Base-by-base conservation (phyloP, 805 yeast genomes). In the Saturnispora bothae region DNA sequence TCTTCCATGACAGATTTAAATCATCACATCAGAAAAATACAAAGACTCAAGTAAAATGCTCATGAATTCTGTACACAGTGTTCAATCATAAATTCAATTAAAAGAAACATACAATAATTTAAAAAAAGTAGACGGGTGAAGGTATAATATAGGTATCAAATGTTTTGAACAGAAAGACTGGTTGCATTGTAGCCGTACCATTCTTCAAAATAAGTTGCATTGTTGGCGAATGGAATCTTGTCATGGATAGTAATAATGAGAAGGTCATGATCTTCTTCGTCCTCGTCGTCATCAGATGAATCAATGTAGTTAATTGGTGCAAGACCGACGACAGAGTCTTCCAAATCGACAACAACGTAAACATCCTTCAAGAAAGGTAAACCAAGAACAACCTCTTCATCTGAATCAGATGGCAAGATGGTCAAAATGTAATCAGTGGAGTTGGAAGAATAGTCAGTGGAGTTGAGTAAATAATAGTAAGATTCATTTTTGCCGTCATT, bases 301-400 rank as follows among this genome's bases (percentile, higher is more conserved):
- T 22, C 25, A 10, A 8, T 10, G 10, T 22, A 22, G 28, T 13
- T 5, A 14, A 31, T 13, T 23, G 35, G 31, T 7, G 76, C 75
- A 12, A 71, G 32, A 3, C 65, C 64, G 20, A 70, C 50, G 31
- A 61, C 59, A 17, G 54, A 47, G 31, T 59, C 57, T 26, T 68
- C 73, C 34, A 71, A 50, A 49, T 73, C 75, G 45, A 61, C 70
- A 28, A 70, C 73, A 13, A 63, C 60, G 43, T 73, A 72, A 0
- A 71, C 69, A 12, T 64, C 48, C 40, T 68, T 56, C 6, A 41
- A 34, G 31, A 41, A 37, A 4, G 20, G 25, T 10, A 34, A 20
- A 23, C 43, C 43, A 4, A 37, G 31, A 14, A 18, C 22, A 19
- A 42, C 36, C 3, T 34, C 30, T 10, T 39, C 39, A 10, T 39